A percentile compares a stretch with the other conserved stretches of the same genome.
These are phyloP conservation scores for Pisolithus orientalis DNA, from an alignment of 768 basidiomycete species.

Conservation along the genomic window DNA sequence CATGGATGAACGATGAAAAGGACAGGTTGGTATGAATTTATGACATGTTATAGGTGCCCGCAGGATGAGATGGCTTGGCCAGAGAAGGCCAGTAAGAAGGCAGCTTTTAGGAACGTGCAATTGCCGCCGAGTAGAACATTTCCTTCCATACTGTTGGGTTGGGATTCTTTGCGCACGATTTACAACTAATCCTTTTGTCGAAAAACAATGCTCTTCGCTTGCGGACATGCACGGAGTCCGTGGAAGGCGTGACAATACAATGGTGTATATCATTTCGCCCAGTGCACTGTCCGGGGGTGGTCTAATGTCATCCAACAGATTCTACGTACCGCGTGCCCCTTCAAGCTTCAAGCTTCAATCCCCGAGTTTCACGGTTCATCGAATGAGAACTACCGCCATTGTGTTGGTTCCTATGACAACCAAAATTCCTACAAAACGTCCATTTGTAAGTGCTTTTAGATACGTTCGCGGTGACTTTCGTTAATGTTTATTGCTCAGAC, in stretches of 20 bases:
- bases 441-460: slow-evolving; percentile 45
- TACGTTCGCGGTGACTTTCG: not conserved
- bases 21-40: slow-evolving; percentile 74
- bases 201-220: slow-evolving; percentile 63
- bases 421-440: slow-evolving; percentile 60
- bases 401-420: slow-evolving; percentile 47
- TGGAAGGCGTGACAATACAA: slow-evolving; percentile 82
- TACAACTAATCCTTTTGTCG: slow-evolving; percentile 61
- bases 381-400: slow-evolving; percentile 51
- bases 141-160: not conserved
- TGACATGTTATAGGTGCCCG: slow-evolving; percentile 67
- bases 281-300: not conserved
- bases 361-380: slow-evolving; percentile 54
- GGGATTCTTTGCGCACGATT: not conserved
- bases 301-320: slow-evolving; percentile 26
- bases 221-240: slow-evolving; percentile 73
- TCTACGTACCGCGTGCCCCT: slow-evolving; percentile 74
- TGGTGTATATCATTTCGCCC: slow-evolving; percentile 36
- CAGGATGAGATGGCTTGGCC: slow-evolving; percentile 60
- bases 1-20: slow-evolving; percentile 81
- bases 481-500: slow-evolving; percentile 37
- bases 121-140: slow-evolving; percentile 9
- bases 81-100: slow-evolving; percentile 67
- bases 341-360: slow-evolving; percentile 34
- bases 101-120: slow-evolving; percentile 14